phyloP scores from a whole-genome alignment of 2,329 filamentous ascomycete genomes.

The Rutstroemia sydowiana region DNA sequence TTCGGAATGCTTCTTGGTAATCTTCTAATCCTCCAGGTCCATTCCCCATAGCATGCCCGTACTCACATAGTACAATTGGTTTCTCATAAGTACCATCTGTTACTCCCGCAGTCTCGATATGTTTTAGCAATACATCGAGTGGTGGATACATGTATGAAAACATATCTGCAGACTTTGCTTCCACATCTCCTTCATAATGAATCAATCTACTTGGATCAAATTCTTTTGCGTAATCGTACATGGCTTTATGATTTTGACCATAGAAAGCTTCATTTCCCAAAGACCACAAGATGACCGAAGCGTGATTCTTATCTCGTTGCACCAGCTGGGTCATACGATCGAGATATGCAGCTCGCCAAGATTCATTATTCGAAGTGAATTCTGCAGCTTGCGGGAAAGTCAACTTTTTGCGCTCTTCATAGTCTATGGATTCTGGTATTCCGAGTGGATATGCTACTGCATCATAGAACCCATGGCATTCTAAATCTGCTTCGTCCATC shows the following conservation, averaged over 20 bases:
- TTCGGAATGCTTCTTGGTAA: slow-evolving; percentile 53
- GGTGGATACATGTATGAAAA: slow-evolving; percentile 49
- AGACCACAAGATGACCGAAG: slow-evolving; percentile 66
- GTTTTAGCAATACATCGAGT: slow-evolving; percentile 35
- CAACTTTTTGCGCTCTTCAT: slow-evolving; percentile 52
- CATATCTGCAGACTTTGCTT: slow-evolving; percentile 46
- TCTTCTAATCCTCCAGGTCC: slow-evolving; percentile 63
- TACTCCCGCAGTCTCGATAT: slow-evolving; percentile 35
- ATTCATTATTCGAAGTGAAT: slow-evolving; percentile 53
- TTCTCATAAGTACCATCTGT: slow-evolving; percentile 39
- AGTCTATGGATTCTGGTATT: slow-evolving; percentile 49
- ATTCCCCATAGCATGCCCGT: slow-evolving; percentile 64
- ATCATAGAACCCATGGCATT: slow-evolving; percentile 43
- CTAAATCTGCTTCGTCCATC: slow-evolving; percentile 44
- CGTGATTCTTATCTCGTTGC: slow-evolving; percentile 62
- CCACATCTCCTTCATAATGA: slow-evolving; percentile 49
- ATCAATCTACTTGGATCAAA: slow-evolving; percentile 45
- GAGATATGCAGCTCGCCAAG: slow-evolving; percentile 57
- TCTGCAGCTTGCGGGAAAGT: slow-evolving; percentile 46
- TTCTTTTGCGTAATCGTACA: slow-evolving; percentile 51
- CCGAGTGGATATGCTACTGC: slow-evolving; percentile 40
- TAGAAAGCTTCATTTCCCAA: slow-evolving; percentile 70
- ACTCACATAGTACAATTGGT: slow-evolving; percentile 53
- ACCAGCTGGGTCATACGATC: slow-evolving; percentile 60
- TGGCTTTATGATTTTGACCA: slow-evolving; percentile 58